Evolutionary conservation across 2,329 filamentous ascomycete genomes (phyloP).

Genomic region (Diaporthe amygdali): DNA sequence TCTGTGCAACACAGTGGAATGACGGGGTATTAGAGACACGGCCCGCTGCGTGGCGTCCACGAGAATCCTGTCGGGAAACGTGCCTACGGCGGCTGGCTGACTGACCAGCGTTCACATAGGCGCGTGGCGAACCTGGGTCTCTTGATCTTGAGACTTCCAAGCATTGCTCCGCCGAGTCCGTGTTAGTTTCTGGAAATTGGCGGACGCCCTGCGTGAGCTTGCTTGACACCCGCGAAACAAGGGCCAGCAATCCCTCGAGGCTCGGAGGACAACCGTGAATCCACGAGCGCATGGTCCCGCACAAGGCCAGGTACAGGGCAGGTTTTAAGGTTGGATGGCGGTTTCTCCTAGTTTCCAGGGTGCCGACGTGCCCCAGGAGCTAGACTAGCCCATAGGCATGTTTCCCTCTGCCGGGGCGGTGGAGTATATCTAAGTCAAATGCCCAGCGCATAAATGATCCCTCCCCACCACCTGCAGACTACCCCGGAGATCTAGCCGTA

Average conservation of each 20-base stretch:
- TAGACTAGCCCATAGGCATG: neutral
- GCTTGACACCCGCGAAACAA: neutral
- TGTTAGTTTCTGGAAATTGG: neutral
- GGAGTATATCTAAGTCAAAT: slow-evolving; percentile 12
- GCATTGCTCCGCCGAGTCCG: neutral
- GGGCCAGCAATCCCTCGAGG: neutral
- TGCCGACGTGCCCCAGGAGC: neutral
- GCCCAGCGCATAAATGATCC: slow-evolving; percentile 6
- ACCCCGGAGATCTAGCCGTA: slow-evolving; percentile 6
- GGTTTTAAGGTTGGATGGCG: slow-evolving; percentile 15
- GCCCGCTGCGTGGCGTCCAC: slow-evolving; percentile 1
- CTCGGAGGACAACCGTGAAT: neutral
- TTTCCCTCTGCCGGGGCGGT: slow-evolving; percentile 12
- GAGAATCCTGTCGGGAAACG: slow-evolving; percentile 1
- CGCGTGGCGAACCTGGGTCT: neutral
- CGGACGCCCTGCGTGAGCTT: neutral
- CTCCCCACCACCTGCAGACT: neutral
- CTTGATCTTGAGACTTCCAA: neutral
- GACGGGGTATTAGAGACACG: neutral
- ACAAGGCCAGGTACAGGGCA: slow-evolving; percentile 3
- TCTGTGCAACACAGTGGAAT: slow-evolving; percentile 1
- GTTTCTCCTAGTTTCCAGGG: slow-evolving; percentile 14
- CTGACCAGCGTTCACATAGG: neutral
- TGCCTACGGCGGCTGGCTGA: neutral
- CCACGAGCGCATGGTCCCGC: neutral